Evolutionary conservation across 139 green algal genomes (phyloP), one percentile per base, ranked within the genome.

Genomic region (Pseudopediastrum boryanum): DNA sequence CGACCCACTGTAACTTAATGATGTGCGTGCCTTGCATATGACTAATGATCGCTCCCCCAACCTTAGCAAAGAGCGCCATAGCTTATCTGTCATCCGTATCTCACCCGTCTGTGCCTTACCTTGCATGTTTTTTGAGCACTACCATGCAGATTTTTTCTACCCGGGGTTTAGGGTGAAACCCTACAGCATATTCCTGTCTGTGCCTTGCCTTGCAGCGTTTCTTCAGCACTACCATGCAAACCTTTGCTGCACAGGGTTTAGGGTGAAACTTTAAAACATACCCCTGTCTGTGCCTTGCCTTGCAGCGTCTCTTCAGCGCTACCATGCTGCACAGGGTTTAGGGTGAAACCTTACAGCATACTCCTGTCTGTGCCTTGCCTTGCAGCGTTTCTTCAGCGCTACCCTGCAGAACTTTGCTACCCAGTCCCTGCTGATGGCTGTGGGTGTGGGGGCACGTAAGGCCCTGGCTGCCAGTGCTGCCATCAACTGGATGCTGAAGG

Each of bases 341-440:
- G n/a, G n/a, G n/a, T n/a, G n/a, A n/a, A n/a, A n/a, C n/a, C n/a
- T n/a, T n/a, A n/a, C n/a, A 25, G 41, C 66, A 19, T 39, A 10
- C 63, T 9, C 12, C 63, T 23, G 63, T 35, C 33, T 27, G 19
- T 79, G 19, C 10, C 25, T 71, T 33, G 86, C 78, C 36, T 51
- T 64, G 73, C 94, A 98, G 83, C 84, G 94, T 38, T 89, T 95
- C 33, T 94, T 93, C 84, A 92, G 80, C 72, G 91, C 85, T 70
- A 91, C 93, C 50, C 87, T 93, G 48, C 84, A 89, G 66, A 93
- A 96, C 71, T 91, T 98, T 63, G 90, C 90, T 54, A 94, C 89
- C 27, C 91, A 97, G 85, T 94, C 91, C 21, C 85, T 99, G 89
- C 88, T 99, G 66, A 79, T 90, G 67, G 96, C 96, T 9, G 86